Base-by-base conservation (phyloP, 106 monocot genomes). In the Ottelia alismoides region DNA sequence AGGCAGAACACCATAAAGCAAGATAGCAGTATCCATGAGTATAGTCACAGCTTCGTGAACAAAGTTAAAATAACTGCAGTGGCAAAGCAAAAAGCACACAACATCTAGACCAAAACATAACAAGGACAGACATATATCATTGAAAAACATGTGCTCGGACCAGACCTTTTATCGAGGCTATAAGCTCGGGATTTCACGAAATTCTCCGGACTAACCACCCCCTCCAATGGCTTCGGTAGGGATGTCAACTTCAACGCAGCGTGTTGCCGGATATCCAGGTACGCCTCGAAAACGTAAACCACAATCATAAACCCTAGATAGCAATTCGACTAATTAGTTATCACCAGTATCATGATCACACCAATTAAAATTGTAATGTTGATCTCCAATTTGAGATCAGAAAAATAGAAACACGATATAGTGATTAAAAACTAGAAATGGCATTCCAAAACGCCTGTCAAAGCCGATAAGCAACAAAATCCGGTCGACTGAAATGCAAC, bases 161-260 rank as follows among this genome's bases (percentile, higher is more conserved):
- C 28, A 50, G 61, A 96, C 94, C 94, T 96, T 74, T 89, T 96
- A 26, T 96, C 94, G 59, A 96, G 77, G 69, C 84, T 85, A 70
- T 96, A 96, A 61, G 88, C 75, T 63, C 78, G 81, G 52, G 94
- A 76, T 31, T 66, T 81, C 35, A 74, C 73, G 72, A 96, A 96
- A 57, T 96, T 96, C 27, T 96, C 88, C 65, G 66, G 62, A 64
- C 74, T 79, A 55, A 96, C 69, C 47, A 96, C 78, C 51, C 81
- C 88, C 56, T 66, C 68, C 30, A 96, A 65, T 58, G 73, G 72
- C 65, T 84, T 84, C 31, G 88, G 94, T 51, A 89, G 75, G 49
- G 28, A 76, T 18, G 84, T 78, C 31, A 84, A 62, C 74, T 85
- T 96, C 45, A 81, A 76, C 44, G 78, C 81, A 56, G 67, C 53